Percentiles rank a stretch among this genome's conserved stretches.
phyloP scores from a whole-genome alignment of 768 basidiomycete genomes.

The Artomyces pyxidatus region DNA sequence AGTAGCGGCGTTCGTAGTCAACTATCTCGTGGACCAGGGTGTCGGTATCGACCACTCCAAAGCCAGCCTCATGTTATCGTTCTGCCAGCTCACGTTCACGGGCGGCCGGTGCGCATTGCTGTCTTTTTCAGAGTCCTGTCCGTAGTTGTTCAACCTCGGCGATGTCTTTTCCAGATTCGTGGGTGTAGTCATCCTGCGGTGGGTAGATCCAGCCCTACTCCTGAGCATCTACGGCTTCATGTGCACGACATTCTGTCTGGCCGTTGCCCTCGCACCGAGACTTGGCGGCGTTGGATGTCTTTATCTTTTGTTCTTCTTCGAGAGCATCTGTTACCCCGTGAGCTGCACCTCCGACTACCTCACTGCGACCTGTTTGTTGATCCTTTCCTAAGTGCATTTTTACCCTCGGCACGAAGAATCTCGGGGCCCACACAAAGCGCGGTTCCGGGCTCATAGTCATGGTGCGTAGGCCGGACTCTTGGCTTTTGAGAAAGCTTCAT shows the following conservation, averaged over 20 bases:
- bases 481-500: neutral
- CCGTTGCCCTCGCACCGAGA: conserved; percentile 43
- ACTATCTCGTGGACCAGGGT: conserved; percentile 59
- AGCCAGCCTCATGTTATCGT: conserved; percentile 61
- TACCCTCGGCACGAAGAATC: conserved; percentile 56
- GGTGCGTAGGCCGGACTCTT: conserved; percentile 23
- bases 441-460: conserved; percentile 61
- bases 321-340: conserved; percentile 66
- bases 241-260: conserved; percentile 45
- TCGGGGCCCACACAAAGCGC: conserved; percentile 50
- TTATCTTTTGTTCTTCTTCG: conserved; percentile 65
- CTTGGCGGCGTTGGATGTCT: conserved; percentile 50
- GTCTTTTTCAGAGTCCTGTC: neutral
- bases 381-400: conserved; percentile 39
- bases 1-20: conserved; percentile 61
- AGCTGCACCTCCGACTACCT: conserved; percentile 13
- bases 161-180: conserved; percentile 38
- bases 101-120: conserved; percentile 38
- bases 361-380: neutral
- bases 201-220: conserved; percentile 57
- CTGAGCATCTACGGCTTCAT: conserved; percentile 43
- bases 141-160: conserved; percentile 13
- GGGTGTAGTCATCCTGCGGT: conserved; percentile 50
- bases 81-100: conserved; percentile 64
- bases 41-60: conserved; percentile 41